Evolutionary conservation across 1,284 basidiomycete species (phyloP).

Genomic region (Irpex sp.): DNA sequence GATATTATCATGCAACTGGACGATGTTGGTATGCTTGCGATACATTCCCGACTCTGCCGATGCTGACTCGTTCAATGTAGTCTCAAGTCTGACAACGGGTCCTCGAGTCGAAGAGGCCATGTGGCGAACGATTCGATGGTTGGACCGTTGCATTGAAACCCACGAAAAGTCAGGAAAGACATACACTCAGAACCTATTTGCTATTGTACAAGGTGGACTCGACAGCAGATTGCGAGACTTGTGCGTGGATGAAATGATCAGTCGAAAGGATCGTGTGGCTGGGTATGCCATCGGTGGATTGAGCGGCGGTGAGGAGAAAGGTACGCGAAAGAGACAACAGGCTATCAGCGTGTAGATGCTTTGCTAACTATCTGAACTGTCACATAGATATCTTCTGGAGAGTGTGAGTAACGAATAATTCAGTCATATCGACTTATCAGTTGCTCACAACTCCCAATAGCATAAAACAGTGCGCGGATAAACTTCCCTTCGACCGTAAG

Average conservation of each 20-base stretch:
- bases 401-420: slow-evolving; percentile 44
- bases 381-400: slow-evolving; percentile 72
- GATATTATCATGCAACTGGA: slow-evolving; percentile 92
- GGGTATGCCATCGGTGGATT: slow-evolving; percentile 83
- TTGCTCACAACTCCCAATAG: slow-evolving; percentile 34
- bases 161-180: slow-evolving; percentile 63
- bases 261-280: slow-evolving; percentile 61
- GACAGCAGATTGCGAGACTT: slow-evolving; percentile 60
- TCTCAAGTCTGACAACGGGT: slow-evolving; percentile 67
- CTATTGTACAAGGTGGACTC: slow-evolving; percentile 83
- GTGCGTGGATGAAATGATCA: slow-evolving; percentile 77
- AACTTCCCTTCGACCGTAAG: slow-evolving; percentile 68
- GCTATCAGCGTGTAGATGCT: not conserved
- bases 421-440: not conserved
- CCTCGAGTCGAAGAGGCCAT: slow-evolving; percentile 80
- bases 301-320: slow-evolving; percentile 85
- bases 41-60: too few species aligned
- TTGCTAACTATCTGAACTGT: not conserved
- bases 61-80: slow-evolving; percentile 29
- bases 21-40: slow-evolving; percentile 59
- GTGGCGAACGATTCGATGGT: slow-evolving; percentile 76
- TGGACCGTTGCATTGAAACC: slow-evolving; percentile 75
- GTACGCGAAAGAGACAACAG: slow-evolving; percentile 29
- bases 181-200: slow-evolving; percentile 73
- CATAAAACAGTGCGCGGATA: slow-evolving; percentile 74